These are phyloP conservation scores for Suillus decipiens DNA, from an alignment of 768 basidiomycete genomes.

Conservation along the genomic window DNA sequence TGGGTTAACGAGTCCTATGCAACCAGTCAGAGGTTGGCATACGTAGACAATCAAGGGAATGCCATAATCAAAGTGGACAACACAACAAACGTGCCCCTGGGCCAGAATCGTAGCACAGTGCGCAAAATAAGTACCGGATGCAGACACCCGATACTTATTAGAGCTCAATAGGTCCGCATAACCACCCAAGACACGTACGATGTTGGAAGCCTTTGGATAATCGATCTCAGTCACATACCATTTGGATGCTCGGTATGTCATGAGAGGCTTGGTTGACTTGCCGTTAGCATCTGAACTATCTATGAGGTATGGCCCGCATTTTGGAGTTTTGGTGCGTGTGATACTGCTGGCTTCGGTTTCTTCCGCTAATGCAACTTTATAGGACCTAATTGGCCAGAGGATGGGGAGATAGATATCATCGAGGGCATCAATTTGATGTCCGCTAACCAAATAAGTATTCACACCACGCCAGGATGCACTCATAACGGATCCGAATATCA, in stretches of 20 bases:
- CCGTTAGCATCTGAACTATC: neutral
- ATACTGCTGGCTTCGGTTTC: neutral
- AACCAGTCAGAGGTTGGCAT: slow-evolving; percentile 51
- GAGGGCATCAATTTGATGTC: slow-evolving; percentile 57
- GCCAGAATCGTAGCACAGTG: slow-evolving; percentile 62
- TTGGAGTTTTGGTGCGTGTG: slow-evolving; percentile 30
- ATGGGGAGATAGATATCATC: slow-evolving; percentile 61
- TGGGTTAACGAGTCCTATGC: slow-evolving; percentile 55
- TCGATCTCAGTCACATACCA: slow-evolving; percentile 50
- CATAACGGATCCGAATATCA: slow-evolving; percentile 32
- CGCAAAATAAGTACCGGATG: neutral
- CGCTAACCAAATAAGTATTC: slow-evolving; percentile 59
- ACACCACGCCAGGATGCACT: slow-evolving; percentile 45
- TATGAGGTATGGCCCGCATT: slow-evolving; percentile 34
- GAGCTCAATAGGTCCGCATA: slow-evolving; percentile 42
- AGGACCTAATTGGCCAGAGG: slow-evolving; percentile 41
- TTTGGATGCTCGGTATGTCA: slow-evolving; percentile 58
- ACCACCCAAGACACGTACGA: slow-evolving; percentile 44
- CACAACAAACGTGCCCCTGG: slow-evolving; percentile 49
- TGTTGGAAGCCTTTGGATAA: slow-evolving; percentile 47
- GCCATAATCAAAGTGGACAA: slow-evolving; percentile 80
- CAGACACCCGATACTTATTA: slow-evolving; percentile 13
- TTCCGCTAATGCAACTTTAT: slow-evolving; percentile 6
- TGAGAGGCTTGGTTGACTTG: slow-evolving; percentile 7
- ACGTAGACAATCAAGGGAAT: slow-evolving; percentile 58